phyloP scores from a whole-genome alignment of 768 basidiomycete genomes.

The Lyophyllum shimeji region DNA sequence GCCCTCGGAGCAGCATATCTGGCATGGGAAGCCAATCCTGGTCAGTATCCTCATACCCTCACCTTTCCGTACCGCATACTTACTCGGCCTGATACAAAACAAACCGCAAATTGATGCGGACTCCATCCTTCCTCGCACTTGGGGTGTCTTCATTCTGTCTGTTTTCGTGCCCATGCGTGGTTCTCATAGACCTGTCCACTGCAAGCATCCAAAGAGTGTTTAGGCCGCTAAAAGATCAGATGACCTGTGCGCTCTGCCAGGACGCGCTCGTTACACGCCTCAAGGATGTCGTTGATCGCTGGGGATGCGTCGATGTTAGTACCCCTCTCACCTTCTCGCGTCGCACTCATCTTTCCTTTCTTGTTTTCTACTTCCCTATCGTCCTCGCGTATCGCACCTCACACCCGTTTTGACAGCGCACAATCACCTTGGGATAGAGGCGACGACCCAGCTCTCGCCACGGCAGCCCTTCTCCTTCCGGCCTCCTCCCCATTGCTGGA shows the following conservation, averaged over 20 bases:
- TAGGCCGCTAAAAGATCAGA: neutral
- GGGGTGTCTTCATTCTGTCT: neutral
- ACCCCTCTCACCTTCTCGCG: too few species aligned
- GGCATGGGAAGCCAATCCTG: slow-evolving; percentile 36
- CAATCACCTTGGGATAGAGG: too few species aligned
- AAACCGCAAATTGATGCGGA: neutral
- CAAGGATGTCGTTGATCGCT: neutral
- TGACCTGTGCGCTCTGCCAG: neutral
- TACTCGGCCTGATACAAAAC: neutral
- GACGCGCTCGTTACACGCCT: neutral
- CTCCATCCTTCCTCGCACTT: neutral
- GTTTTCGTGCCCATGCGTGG: neutral
- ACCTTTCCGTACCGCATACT: neutral
- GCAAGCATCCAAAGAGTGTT: slow-evolving; percentile 8
- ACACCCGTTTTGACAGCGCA: too few species aligned
- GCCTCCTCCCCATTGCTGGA: too few species aligned
- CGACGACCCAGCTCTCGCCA: too few species aligned
- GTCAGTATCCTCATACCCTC: slow-evolving; percentile 15
- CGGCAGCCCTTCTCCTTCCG: too few species aligned
- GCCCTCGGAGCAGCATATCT: slow-evolving; percentile 33
- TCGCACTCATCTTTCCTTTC: too few species aligned
- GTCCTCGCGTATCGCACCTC: too few species aligned
- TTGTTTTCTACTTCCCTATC: neutral
- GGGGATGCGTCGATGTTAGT: neutral
- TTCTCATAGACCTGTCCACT: slow-evolving; percentile 26